Base-by-base conservation (phyloP, 306 rosid species). In the Abrus precatorius region DNA sequence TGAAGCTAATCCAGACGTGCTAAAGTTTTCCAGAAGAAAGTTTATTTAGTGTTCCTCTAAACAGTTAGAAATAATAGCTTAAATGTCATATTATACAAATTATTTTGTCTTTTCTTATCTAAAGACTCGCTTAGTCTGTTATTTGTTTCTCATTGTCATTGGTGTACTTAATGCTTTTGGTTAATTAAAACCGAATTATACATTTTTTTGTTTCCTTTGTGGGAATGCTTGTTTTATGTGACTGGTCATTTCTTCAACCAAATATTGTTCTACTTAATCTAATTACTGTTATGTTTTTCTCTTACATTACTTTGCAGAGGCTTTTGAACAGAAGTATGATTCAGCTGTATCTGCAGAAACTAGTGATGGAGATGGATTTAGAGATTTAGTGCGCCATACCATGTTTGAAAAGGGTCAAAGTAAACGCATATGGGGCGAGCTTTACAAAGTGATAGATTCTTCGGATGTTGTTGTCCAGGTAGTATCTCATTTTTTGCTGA, bases 381-480 rank as follows among this genome's bases (percentile, higher is more conserved):
- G 97, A 83, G 98, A 90, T 84, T 86, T 95, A 59, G 98, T 90
- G 74, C 90, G 99, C 41, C 99, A 95, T 85, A 91, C 74, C 33
- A 95, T 95, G 99, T 95, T 95, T 76, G 99, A 95, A 34, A 95
- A 95, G 86, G 99, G 99, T 77, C 99, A 95, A 80, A 95, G 99
- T 87, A 95, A 95, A 85, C 98, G 96, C 44, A 95, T 95, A 63
- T 95, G 99, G 99, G 98, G 98, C 9, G 98, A 95, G 84, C 98
- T 95, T 48, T 95, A 95, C 92, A 93, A 95, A 89, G 99, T 95
- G 32, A 88, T 95, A n/a, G 99, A 95, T 85, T 95, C 98, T 64
- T 95, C 99, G 0, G 98, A 93, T 87, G 99, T 95, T 84, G 98
- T 95, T 83, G 96, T 93, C 74, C 99, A 95, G 98, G 99, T 95